Conservation (phyloP, 1,284 basidiomycete genomes). For the Rhodotorula sp. region DNA sequence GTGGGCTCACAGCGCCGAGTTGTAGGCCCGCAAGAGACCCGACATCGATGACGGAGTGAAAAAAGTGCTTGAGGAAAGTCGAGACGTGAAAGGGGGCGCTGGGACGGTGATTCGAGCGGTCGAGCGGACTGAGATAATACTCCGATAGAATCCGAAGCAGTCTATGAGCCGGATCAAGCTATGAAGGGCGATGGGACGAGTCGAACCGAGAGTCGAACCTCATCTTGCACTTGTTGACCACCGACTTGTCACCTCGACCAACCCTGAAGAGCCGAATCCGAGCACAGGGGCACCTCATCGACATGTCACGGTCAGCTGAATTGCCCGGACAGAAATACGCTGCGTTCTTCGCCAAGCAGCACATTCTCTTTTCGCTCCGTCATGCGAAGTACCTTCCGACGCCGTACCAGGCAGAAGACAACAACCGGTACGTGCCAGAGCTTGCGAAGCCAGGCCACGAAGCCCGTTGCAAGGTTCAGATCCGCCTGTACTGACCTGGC, state of each 20-base stretch:
- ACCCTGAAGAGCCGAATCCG: too few relatives aligned
- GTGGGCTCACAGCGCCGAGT: conserved; percentile 27
- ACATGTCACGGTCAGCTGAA: neutral
- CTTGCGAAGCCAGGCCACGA: fast-evolving
- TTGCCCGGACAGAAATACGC: too few relatives aligned
- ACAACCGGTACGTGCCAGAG: conserved; percentile 26
- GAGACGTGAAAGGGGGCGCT: too few relatives aligned
- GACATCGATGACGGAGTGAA: conserved; percentile 13
- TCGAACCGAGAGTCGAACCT: too few relatives aligned
- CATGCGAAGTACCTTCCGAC: conserved; percentile 41
- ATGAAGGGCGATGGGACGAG: too few relatives aligned
- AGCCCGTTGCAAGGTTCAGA: neutral
- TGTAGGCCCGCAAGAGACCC: conserved; percentile 35
- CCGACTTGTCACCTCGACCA: too few relatives aligned
- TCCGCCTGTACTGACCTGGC: too few relatives aligned
- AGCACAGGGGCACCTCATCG: too few relatives aligned
- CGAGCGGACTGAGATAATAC: neutral
- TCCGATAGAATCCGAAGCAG: too few relatives aligned
- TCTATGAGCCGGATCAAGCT: too few relatives aligned
- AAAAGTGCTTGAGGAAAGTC: neutral
- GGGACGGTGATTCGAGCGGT: too few relatives aligned
- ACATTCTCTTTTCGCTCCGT: conserved; percentile 36
- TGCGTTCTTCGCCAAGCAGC: conserved; percentile 29
- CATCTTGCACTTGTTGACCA: too few relatives aligned
- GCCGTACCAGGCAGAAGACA: conserved; percentile 41